phyloP scores from a whole-genome alignment of 768 basidiomycete genomes.

The Coprinellus micaceus region DNA sequence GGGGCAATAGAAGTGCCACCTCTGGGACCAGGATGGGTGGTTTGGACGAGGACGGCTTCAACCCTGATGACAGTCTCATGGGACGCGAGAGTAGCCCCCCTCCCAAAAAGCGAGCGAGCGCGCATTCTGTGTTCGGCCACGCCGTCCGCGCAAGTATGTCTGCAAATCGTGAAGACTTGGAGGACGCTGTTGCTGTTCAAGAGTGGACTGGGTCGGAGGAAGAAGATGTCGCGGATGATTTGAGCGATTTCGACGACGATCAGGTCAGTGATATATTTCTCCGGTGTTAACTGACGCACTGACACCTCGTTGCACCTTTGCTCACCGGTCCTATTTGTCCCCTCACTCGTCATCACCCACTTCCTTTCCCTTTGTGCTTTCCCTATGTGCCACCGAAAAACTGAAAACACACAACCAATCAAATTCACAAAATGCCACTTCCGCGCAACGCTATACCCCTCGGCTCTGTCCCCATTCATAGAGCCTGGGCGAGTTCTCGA shows the following conservation, averaged over 20 bases:
- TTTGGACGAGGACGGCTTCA: slow-evolving; percentile 34
- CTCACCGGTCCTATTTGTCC: not conserved
- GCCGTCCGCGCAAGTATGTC: not conserved
- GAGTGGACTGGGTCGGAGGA: slow-evolving; percentile 83
- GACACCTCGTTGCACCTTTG: not conserved
- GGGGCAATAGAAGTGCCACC: slow-evolving; percentile 42
- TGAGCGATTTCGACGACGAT: slow-evolving; percentile 55
- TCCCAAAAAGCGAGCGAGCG: not conserved
- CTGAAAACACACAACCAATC: not conserved
- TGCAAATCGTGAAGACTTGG: slow-evolving; percentile 22
- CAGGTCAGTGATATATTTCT: slow-evolving; percentile 46
- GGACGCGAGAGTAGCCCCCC: slow-evolving; percentile 3
- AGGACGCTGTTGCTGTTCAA: slow-evolving; percentile 44
- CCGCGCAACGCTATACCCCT: no score
- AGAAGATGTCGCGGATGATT: slow-evolving; percentile 40
- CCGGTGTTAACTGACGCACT: slow-evolving; percentile 7
- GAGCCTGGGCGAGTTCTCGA: slow-evolving; percentile 88
- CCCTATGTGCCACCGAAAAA: not conserved
- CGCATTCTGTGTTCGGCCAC: slow-evolving; percentile 9
- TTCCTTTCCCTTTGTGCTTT: not conserved
- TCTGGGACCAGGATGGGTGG: slow-evolving; percentile 22
- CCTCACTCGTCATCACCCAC: not conserved
- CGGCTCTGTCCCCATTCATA: slow-evolving; percentile 24
- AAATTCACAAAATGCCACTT: not conserved
- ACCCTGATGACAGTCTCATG: slow-evolving; percentile 32